These are phyloP conservation scores for Geoglossum cookeanum DNA, from an alignment of 2,329 filamentous ascomycete genomes.

Conservation along the genomic window DNA sequence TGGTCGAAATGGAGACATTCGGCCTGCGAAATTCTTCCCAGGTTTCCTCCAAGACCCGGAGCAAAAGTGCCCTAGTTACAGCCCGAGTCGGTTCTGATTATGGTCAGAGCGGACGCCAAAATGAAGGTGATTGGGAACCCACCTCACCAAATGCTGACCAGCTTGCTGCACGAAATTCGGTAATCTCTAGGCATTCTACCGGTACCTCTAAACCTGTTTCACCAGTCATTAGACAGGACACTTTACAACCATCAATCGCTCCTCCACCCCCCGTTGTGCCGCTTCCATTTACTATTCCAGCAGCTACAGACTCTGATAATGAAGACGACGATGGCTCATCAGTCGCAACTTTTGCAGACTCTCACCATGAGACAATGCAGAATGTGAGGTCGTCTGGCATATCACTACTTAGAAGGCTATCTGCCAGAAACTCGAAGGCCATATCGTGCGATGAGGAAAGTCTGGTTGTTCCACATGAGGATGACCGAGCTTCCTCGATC, in stretches of 20 bases:
- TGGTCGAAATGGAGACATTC: slow-evolving; percentile 25
- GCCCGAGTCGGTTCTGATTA: slow-evolving; percentile 35
- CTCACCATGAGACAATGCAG: slow-evolving; percentile 8
- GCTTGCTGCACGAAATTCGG: not conserved
- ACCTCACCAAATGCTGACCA: slow-evolving; percentile 9
- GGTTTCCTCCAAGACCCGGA: slow-evolving; percentile 19
- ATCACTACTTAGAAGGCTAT: not conserved
- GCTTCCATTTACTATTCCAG: slow-evolving; percentile 44
- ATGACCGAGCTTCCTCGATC: slow-evolving; percentile 32
- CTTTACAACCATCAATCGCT: slow-evolving; percentile 18
- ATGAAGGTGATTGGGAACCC: slow-evolving; percentile 17
- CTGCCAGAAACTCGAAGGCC: slow-evolving; percentile 7
- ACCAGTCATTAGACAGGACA: not conserved
- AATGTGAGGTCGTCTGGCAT: not conserved
- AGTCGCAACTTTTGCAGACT: slow-evolving; percentile 37
- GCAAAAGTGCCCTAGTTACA: slow-evolving; percentile 28
- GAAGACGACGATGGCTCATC: slow-evolving; percentile 38
- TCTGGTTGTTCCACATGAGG: slow-evolving; percentile 18
- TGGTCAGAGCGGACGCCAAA: slow-evolving; percentile 14
- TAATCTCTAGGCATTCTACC: not conserved
- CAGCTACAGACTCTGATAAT: slow-evolving; percentile 17
- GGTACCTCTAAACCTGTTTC: slow-evolving; percentile 1
- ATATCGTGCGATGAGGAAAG: slow-evolving; percentile 29
- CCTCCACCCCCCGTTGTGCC: slow-evolving; percentile 39
- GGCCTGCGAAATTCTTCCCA: slow-evolving; percentile 14